Conservation (phyloP, 2,329 filamentous ascomycete species). For the Epichloe glyceriae region DNA sequence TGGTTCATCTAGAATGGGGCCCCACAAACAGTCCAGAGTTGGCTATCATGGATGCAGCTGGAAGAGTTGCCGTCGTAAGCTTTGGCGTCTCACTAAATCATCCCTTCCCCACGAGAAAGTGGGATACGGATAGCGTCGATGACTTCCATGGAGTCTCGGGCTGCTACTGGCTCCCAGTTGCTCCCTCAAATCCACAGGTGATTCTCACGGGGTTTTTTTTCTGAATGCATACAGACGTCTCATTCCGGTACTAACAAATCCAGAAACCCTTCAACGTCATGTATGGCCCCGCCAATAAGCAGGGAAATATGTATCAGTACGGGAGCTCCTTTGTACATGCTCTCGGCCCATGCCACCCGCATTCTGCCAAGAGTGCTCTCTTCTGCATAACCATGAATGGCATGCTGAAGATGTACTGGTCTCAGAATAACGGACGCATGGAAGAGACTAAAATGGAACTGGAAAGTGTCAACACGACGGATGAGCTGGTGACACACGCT, state of each 20-base stretch:
- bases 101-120: conserved; percentile 47
- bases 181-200: conserved; percentile 31
- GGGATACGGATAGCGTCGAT: conserved; percentile 55
- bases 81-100: conserved; percentile 63
- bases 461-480: conserved; percentile 57
- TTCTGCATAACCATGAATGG: conserved; percentile 66
- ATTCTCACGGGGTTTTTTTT: background rate
- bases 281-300: conserved; percentile 51
- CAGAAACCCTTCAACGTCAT: conserved; percentile 32
- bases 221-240: background rate
- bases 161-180: conserved; percentile 68
- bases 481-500: conserved; percentile 70
- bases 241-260: background rate
- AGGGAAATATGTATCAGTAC: conserved; percentile 53
- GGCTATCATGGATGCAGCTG: conserved; percentile 68
- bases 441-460: conserved; percentile 62
- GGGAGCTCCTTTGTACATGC: conserved; percentile 52
- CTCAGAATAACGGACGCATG: conserved; percentile 59
- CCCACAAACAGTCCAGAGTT: conserved; percentile 61
- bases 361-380: conserved; percentile 57
- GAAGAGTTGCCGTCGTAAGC: conserved; percentile 62
- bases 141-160: conserved; percentile 71
- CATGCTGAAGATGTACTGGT: conserved; percentile 61
- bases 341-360: conserved; percentile 61
- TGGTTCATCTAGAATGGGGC: conserved; percentile 78